Evolutionary conservation across 768 basidiomycete genomes (phyloP), one percentile per base, ranked within the genome.

Genomic region (Russula abietina): DNA sequence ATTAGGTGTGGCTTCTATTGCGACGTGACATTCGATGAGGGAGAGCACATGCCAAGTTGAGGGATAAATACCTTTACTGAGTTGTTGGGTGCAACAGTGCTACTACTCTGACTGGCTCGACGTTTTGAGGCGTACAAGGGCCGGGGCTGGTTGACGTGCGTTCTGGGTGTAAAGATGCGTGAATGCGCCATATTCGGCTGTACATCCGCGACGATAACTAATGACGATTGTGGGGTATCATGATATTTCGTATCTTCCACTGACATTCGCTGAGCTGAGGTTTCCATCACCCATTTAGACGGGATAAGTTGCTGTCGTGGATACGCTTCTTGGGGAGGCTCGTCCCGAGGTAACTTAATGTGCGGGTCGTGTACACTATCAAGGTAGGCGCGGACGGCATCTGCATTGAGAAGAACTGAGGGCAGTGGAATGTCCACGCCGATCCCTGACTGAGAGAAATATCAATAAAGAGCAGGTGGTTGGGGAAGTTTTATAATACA

Each of bases 391-490:
- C 62, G 57, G 30, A 64, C 24, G 4, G 54, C 57, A 43, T 55
- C 14, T 11, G 57, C 51, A 26, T 64, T 45, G 46, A 64, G 62
- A 55, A 64, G 52, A n/a, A 64, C 46, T 16, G 62, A 64, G 33
- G 62, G 62, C 0, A 5, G 11, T 14, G 57, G 22, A 4, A 17
- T 12, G 5, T 49, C 43, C 4, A n/a, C 5, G 16, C 36, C 45
- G 10, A 30, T 41, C 22, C n/a, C 53, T 30, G 62, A 59, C 62
- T 64, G 53, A 32, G 36, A 33, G 33, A 22, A 12, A 45, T 32
- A 43, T 63, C 28, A 49, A 26, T 48, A 24, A 38, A 9, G 26
- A 43, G 24, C 22, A 24, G 11, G 30, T 4, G 10, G 7, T 28
- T 32, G 30, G 28, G n/a, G 22, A 43, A 24, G 7, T 24, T 32